Evolutionary conservation across 2,329 filamentous ascomycete genomes (phyloP).

Genomic region (Dothiorella sarmentorum): DNA sequence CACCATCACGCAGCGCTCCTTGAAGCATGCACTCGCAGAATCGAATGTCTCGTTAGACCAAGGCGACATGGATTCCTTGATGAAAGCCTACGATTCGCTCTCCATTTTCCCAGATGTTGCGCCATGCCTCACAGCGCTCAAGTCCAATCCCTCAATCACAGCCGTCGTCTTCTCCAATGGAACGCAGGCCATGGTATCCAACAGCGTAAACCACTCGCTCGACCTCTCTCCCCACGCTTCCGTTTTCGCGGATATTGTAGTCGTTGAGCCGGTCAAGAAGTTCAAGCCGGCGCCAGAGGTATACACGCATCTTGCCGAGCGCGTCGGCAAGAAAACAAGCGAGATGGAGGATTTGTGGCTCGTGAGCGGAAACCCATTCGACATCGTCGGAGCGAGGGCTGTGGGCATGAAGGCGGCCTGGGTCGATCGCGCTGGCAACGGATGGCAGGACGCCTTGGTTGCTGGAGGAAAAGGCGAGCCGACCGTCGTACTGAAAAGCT

Average conservation of each 20-base stretch:
- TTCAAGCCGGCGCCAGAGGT: slow-evolving; percentile 65
- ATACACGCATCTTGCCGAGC: slow-evolving; percentile 58
- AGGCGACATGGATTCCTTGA: slow-evolving; percentile 49
- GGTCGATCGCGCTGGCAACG: slow-evolving; percentile 60
- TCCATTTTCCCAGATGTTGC: slow-evolving; percentile 63
- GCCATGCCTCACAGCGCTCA: slow-evolving; percentile 50
- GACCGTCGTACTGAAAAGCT: slow-evolving; percentile 48
- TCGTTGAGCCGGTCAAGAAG: slow-evolving; percentile 56
- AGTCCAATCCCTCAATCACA: slow-evolving; percentile 41
- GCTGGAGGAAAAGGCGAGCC: slow-evolving; percentile 45
- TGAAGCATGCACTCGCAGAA: slow-evolving; percentile 63
- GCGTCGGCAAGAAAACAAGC: slow-evolving; percentile 44
- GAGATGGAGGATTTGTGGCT: slow-evolving; percentile 59
- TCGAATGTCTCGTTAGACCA: slow-evolving; percentile 45
- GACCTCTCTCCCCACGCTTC: slow-evolving; percentile 48
- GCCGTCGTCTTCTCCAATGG: slow-evolving; percentile 70
- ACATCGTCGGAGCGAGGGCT: slow-evolving; percentile 61
- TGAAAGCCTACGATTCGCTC: slow-evolving; percentile 63
- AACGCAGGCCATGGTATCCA: slow-evolving; percentile 59
- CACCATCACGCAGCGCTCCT: slow-evolving; percentile 59
- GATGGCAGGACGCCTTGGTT: slow-evolving; percentile 64
- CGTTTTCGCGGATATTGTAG: slow-evolving; percentile 44
- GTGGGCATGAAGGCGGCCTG: slow-evolving; percentile 63
- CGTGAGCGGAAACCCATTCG: slow-evolving; percentile 70
- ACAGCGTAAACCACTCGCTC: slow-evolving; percentile 57